Conservation (phyloP, 2,329 filamentous ascomycete species). For the Colletotrichum caudatum region DNA sequence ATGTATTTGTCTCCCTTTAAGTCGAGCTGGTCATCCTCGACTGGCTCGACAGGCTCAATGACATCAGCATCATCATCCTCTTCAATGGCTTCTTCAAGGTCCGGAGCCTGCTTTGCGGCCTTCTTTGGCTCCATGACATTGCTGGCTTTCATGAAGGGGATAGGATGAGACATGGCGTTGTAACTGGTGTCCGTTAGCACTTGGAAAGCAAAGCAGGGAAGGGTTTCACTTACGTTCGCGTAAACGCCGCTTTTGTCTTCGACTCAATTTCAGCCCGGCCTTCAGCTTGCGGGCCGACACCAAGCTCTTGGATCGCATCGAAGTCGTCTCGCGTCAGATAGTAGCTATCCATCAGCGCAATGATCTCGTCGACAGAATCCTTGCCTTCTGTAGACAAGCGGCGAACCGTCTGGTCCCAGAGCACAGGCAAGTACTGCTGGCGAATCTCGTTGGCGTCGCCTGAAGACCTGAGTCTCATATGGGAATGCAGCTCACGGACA, state of each 20-base stretch:
- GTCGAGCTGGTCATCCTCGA: constrained; percentile 83
- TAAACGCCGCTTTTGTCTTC: constrained; percentile 90
- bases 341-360: constrained; percentile 97
- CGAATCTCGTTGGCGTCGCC: constrained; percentile 94
- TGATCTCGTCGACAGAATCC: constrained; percentile 83
- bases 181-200: constrained; percentile 67
- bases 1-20: constrained; percentile 97
- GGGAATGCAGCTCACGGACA: constrained; percentile 94
- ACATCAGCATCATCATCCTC: constrained; percentile 84
- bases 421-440: constrained; percentile 90
- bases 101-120: constrained; percentile 80
- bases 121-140: constrained; percentile 80
- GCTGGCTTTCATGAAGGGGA: constrained; percentile 96
- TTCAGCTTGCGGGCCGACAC: constrained; percentile 85
- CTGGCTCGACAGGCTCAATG: constrained; percentile 68
- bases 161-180: constrained; percentile 85
- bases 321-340: constrained; percentile 95
- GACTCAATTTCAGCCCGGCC: constrained; percentile 81
- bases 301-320: constrained; percentile 91
- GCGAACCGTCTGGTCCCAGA: constrained; percentile 86
- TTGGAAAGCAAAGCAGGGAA: constrained; percentile 18
- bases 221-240: constrained; percentile 75
- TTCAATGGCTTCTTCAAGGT: constrained; percentile 95
- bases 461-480: constrained; percentile 92
- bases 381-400: constrained; percentile 83